Conservation (phyloP, 108 stramenopile genomes). For the Conticribra weissflogii region DNA sequence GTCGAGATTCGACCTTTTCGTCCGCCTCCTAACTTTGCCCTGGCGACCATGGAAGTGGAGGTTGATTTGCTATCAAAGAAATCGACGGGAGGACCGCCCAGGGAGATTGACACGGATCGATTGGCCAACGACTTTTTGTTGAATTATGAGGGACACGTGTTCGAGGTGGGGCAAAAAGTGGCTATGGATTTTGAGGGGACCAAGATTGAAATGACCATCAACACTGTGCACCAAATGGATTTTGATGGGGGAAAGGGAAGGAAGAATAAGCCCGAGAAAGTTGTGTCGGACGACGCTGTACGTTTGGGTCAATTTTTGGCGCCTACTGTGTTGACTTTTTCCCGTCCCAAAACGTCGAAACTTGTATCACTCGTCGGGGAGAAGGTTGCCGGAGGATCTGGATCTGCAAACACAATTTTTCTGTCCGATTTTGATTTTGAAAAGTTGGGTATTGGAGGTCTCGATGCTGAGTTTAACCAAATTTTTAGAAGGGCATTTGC, state of each 20-base stretch:
- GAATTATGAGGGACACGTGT: slow-evolving; percentile 76
- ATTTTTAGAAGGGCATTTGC: slow-evolving; percentile 99
- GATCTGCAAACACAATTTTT: slow-evolving; percentile 81
- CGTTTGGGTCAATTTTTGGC: slow-evolving; percentile 66
- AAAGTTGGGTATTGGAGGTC: slow-evolving; percentile 97
- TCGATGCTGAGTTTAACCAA: slow-evolving; percentile 95
- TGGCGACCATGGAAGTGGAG: slow-evolving; percentile 68
- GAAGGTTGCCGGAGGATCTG: slow-evolving; percentile 69
- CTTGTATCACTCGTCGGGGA: slow-evolving; percentile 58
- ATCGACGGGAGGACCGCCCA: slow-evolving; percentile 50
- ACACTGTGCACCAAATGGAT: slow-evolving; percentile 51
- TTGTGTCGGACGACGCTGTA: slow-evolving; percentile 7
- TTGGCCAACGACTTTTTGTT: slow-evolving; percentile 69
- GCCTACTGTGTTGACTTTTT: slow-evolving; percentile 71
- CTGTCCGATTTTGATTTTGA: slow-evolving; percentile 95
- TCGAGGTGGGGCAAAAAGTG: slow-evolving; percentile 73
- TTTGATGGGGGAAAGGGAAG: slow-evolving; percentile 19
- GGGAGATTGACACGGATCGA: slow-evolving; percentile 83
- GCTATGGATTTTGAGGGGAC: slow-evolving; percentile 93
- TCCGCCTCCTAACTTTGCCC: slow-evolving; percentile 57
- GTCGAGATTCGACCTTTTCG: slow-evolving; percentile 65
- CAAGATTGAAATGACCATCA: slow-evolving; percentile 73
- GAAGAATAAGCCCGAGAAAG: slow-evolving; percentile 17
- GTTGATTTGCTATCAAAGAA: slow-evolving; percentile 83
- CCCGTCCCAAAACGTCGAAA: slow-evolving; percentile 53